Evolutionary conservation across 1,139 yeast genomes (phyloP), one percentile per base, ranked within the genome.

Genomic region (Nematodospora anomalae): DNA sequence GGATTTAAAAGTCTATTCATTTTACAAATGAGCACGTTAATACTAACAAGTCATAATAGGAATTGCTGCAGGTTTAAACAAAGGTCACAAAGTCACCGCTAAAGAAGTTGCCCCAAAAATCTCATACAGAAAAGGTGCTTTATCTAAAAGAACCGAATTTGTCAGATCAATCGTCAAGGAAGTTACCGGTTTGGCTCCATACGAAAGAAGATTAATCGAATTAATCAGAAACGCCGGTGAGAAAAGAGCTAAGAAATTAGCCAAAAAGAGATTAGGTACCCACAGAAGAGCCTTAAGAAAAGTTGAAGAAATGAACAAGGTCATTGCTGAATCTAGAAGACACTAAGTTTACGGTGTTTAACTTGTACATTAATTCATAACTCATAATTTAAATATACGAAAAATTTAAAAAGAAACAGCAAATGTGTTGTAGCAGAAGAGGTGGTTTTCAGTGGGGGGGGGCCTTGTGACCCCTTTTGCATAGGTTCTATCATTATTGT

Each of bases 241-340:
- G 80, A 94, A 94, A 95, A 94, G 98, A 81, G 98, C 99, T 61
- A 88, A 94, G 87, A 94, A 94, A 89, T 90, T 94, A 70, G 97
- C 97, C 59, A 94, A 94, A 94, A 92, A 88, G 96, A 92, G 96
- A 92, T 88, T 94, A 71, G 99, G 99, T 77, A 89, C 98, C 64
- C 95, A 90, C 85, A 85, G 83, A 80, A 94, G 99, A 84, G 97
- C 98, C 66, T 87, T 88, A 84, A 94, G 87, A 71, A 94, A 94
- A 89, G 95, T 92, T 73, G 98, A 94, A 79, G 96, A 90, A 77
- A 86, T 94, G 92, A 87, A 80, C 83, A 74, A 79, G 71, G 80
- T 92, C 79, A 92, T 94, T 74, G 89, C 96, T 72, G 96, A 92
- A 78, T 81, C 97, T 67, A 89, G 97, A 83, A 89, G 90, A 75